Evolutionary conservation across 2,329 filamentous ascomycete species (phyloP).

Genomic region (Ceratocystis cacaofunesta): DNA sequence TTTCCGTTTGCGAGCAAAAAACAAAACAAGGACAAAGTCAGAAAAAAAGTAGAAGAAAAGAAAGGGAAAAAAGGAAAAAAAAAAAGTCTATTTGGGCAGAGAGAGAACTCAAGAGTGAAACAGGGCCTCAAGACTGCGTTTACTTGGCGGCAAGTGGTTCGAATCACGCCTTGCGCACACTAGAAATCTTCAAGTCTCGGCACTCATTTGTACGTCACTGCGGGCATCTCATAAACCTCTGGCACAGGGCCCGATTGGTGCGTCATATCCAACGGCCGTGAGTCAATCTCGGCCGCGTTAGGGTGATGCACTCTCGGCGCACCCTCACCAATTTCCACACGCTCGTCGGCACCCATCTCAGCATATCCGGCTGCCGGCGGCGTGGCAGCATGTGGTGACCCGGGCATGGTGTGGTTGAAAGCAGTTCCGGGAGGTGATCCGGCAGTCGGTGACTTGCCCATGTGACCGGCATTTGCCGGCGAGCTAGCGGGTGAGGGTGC

Average conservation of each 20-base stretch:
- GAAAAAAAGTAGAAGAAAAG: background rate
- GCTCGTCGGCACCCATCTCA: constrained; percentile 20
- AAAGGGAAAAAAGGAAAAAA: background rate
- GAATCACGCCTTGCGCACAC: background rate
- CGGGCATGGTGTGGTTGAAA: background rate
- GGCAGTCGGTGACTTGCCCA: background rate
- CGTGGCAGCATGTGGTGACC: constrained; percentile 16
- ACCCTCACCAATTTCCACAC: constrained; percentile 23
- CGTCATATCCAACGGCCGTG: constrained; percentile 23
- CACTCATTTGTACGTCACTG: constrained; percentile 24
- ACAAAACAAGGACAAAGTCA: background rate
- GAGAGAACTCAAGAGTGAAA: background rate
- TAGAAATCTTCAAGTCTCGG: too few relatives aligned
- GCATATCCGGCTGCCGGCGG: constrained; percentile 11
- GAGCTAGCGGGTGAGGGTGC: constrained; percentile 19
- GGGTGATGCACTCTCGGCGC: constrained; percentile 25
- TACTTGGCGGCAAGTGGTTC: background rate
- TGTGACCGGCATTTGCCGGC: constrained; percentile 6
- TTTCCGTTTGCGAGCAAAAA: background rate
- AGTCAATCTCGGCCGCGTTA: constrained; percentile 28
- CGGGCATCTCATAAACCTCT: constrained; percentile 30
- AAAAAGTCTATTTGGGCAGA: background rate
- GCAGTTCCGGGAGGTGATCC: background rate
- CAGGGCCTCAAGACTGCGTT: background rate
- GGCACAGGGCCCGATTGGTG: constrained; percentile 24